Percentiles rank a stretch among this genome's conserved stretches.
These are phyloP conservation scores for Aspergillus versicolor DNA, from an alignment of 2,329 filamentous ascomycete species.

Conservation along the genomic window DNA sequence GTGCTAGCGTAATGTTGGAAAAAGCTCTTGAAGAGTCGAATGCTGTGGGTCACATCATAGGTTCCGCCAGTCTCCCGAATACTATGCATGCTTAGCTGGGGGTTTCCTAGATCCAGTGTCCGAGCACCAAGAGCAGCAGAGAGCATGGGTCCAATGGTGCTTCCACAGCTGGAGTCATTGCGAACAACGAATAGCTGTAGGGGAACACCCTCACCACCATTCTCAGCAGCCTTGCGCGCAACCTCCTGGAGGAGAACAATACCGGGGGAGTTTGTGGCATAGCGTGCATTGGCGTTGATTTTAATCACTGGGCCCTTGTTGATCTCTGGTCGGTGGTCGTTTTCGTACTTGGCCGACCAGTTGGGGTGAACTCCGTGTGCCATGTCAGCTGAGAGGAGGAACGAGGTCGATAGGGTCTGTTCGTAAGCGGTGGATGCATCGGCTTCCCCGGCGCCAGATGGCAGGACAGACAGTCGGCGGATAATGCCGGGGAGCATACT, in stretches of 20 bases:
- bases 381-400: constrained; percentile 97
- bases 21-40: constrained; percentile 84
- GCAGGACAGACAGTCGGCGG: constrained; percentile 78
- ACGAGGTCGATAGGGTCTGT: constrained; percentile 85
- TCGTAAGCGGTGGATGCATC: constrained; percentile 81
- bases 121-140: constrained; percentile 81
- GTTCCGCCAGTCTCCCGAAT: constrained; percentile 90
- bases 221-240: constrained; percentile 59
- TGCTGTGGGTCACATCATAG: constrained; percentile 81
- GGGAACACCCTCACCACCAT: constrained; percentile 69
- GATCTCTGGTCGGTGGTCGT: constrained; percentile 87
- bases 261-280: constrained; percentile 93
- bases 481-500: constrained; percentile 87
- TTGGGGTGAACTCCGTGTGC: constrained; percentile 95
- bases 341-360: constrained; percentile 87
- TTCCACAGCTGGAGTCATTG: constrained; percentile 92
- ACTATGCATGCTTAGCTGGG: constrained; percentile 94
- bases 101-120: constrained; percentile 89
- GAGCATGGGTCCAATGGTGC: constrained; percentile 97
- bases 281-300: constrained; percentile 95
- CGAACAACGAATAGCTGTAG: constrained; percentile 94
- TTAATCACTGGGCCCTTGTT: constrained; percentile 97
- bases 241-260: constrained; percentile 90
- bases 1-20: constrained; percentile 80
- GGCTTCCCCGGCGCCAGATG: constrained; percentile 59